Percentiles rank a stretch among this genome's conserved stretches.
These are phyloP conservation scores for Aureobasidium mangrovei DNA, from an alignment of 2,329 filamentous ascomycete genomes.

Conservation along the genomic window DNA sequence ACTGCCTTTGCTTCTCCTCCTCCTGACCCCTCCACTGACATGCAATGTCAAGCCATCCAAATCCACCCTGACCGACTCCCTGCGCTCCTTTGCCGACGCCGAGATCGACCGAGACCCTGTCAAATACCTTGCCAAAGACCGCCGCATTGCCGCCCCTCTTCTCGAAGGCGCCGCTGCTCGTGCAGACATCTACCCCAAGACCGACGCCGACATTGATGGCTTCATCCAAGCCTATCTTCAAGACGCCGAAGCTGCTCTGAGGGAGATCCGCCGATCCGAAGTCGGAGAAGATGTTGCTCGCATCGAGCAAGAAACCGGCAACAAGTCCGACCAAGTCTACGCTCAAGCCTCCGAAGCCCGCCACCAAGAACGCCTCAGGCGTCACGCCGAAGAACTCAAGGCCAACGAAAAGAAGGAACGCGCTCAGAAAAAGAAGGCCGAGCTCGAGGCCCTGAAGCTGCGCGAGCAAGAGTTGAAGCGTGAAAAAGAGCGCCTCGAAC, in stretches of 20 bases:
- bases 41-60: conserved; percentile 53
- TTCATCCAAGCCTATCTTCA: conserved; percentile 57
- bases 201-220: conserved; percentile 56
- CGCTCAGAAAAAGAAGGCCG: conserved; percentile 50
- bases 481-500: conserved; percentile 35
- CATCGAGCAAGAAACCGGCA: conserved; percentile 55
- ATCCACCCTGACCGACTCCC: conserved; percentile 36
- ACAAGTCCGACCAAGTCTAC: conserved; percentile 68
- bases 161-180: conserved; percentile 72
- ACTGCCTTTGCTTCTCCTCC: background rate
- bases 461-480: conserved; percentile 37
- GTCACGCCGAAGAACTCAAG: conserved; percentile 51
- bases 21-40: background rate
- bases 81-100: conserved; percentile 51
- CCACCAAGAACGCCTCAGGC: conserved; percentile 51
- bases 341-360: conserved; percentile 56
- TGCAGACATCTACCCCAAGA: conserved; percentile 64
- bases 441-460: conserved; percentile 41
- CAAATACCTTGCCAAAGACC: conserved; percentile 62
- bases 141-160: conserved; percentile 63
- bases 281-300: conserved; percentile 61
- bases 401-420: conserved; percentile 52
- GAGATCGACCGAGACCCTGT: conserved; percentile 66
- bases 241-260: conserved; percentile 60
- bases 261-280: conserved; percentile 57